These are phyloP conservation scores for Pseudomonodictys pantanalensis DNA, from an alignment of 495 filamentous ascomycete genomes.

Conservation along the genomic window DNA sequence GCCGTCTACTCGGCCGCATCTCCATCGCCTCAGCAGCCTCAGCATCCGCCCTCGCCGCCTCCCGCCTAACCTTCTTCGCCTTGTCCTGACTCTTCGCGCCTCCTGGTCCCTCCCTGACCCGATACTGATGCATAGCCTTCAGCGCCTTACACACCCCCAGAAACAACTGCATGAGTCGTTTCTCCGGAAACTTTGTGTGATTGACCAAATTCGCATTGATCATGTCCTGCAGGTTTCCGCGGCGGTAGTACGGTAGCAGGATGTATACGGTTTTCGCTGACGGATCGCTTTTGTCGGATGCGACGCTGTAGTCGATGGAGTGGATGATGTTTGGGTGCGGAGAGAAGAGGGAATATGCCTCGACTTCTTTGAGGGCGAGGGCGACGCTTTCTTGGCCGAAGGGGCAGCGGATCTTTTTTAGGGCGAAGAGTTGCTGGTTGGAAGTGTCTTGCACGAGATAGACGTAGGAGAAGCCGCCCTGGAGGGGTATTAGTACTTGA, in stretches of 20 bases:
- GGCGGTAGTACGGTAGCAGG: conserved; percentile 86
- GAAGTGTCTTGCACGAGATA: conserved; percentile 93
- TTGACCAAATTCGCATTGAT: conserved; percentile 99
- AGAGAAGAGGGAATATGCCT: conserved; percentile 88
- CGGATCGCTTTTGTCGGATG: conserved; percentile 58
- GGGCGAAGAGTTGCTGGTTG: conserved; percentile 77
- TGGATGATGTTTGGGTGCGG: conserved; percentile 84
- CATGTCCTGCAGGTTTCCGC: conserved; percentile 93
- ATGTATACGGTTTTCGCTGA: conserved; percentile 93
- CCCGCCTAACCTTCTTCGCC: conserved; percentile 57
- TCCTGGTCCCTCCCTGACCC: conserved; percentile 56
- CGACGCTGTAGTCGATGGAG: conserved; percentile 77
- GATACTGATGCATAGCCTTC: conserved; percentile 86
- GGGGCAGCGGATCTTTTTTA: conserved; percentile 98
- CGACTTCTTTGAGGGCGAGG: conserved; percentile 92
- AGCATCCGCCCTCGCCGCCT: conserved; percentile 59
- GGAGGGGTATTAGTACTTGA: conserved; percentile 3
- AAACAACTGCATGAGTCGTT: conserved; percentile 82
- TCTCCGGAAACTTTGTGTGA: conserved; percentile 88
- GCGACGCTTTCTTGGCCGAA: conserved; percentile 95
- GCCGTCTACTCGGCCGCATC: conserved; percentile 42
- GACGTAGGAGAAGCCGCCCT: conserved; percentile 97
- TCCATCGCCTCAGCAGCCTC: conserved; percentile 56
- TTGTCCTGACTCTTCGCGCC: conserved; percentile 53
- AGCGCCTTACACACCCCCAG: conserved; percentile 86